Evolutionary conservation across 1,284 basidiomycete genomes (phyloP).

Genomic region (Ustilago shanxiensis): DNA sequence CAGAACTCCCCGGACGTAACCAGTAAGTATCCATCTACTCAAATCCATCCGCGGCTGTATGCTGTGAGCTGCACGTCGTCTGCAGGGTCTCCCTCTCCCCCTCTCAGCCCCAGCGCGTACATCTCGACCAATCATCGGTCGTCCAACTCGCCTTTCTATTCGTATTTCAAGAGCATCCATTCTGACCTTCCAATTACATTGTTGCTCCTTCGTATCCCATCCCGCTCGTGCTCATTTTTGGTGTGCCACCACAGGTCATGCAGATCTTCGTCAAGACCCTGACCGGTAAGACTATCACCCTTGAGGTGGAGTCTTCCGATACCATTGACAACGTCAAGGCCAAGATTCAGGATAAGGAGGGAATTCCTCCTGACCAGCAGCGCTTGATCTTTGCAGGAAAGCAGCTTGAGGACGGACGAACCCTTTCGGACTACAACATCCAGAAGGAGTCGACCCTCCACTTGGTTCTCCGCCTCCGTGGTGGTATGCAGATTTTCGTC

Average conservation of each 20-base stretch:
- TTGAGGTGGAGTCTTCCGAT: slow-evolving; percentile 89
- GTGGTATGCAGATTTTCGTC: slow-evolving; percentile 70
- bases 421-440: slow-evolving; percentile 72
- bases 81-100: slow-evolving; percentile 35
- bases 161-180: not conserved
- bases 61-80: slow-evolving; percentile 23
- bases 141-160: not conserved
- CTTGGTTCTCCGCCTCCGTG: slow-evolving; percentile 65
- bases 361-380: slow-evolving; percentile 72
- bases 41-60: slow-evolving; percentile 34
- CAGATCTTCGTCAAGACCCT: slow-evolving; percentile 75
- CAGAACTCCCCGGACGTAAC: not conserved
- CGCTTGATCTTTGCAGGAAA: slow-evolving; percentile 73
- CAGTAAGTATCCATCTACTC: slow-evolving; percentile 29
- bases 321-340: slow-evolving; percentile 86
- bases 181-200: slow-evolving; percentile 2
- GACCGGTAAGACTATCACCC: slow-evolving; percentile 97
- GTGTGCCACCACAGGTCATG: slow-evolving; percentile 46
- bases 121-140: slow-evolving; percentile 19
- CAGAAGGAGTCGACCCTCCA: slow-evolving; percentile 68
- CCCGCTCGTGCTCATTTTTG: too few relatives aligned
- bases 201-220: not conserved
- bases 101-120: slow-evolving; percentile 10
- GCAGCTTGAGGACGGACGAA: slow-evolving; percentile 72
- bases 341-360: slow-evolving; percentile 70